Base-by-base conservation (phyloP, 2,329 filamentous ascomycete species). In the Ploettnerulaceae sp. region DNA sequence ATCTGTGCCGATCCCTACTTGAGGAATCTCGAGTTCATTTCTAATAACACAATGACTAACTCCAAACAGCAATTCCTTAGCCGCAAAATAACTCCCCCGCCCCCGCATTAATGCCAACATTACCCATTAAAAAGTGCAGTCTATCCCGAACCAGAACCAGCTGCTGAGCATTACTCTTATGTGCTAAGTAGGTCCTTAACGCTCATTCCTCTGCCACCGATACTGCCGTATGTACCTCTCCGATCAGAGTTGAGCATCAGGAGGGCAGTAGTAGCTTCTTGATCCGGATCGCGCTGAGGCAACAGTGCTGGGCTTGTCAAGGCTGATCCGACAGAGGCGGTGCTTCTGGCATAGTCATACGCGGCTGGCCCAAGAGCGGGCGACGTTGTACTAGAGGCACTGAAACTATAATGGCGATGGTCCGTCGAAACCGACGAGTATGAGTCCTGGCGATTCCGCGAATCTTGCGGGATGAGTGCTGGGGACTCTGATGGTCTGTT, bases 171-270 rank as follows among this genome's bases (percentile, higher is more conserved):
- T 26, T 17, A 31, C 32, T 24, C 24, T 61, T 60, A 77, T 28
- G 71, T 68, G 54, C 72, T 77, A 46, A 79, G 62, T 40, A 79
- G 59, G 64, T 78, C 75, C 43, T 68, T 70, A 4, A 78, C 75
- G 61, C 74, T 78, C 70, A 77, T 76, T 2, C 73, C 71, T 38
- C 70, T 64, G 28, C 67, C 67, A 42, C 66, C 63, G 6, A 48
- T 46, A 36, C 48, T 57, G 40, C 42, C 47, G 15, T 50, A 54
- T 29, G 49, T 57, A 40, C 54, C 60, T 50, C 28, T 72, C 31
- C 87, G 77, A 63, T 93, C 89, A 44, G 75, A 81, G 56, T 90
- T 94, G 49, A 96, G 71, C 89, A 95, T 95, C 64, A 95, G 67
- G 57, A 95, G 66, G 3, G 89, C 90, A 9, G 88, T 84, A 6